These are phyloP conservation scores for Petrea volubilis DNA, from an alignment of 257 asterid species.

Conservation along the genomic window DNA sequence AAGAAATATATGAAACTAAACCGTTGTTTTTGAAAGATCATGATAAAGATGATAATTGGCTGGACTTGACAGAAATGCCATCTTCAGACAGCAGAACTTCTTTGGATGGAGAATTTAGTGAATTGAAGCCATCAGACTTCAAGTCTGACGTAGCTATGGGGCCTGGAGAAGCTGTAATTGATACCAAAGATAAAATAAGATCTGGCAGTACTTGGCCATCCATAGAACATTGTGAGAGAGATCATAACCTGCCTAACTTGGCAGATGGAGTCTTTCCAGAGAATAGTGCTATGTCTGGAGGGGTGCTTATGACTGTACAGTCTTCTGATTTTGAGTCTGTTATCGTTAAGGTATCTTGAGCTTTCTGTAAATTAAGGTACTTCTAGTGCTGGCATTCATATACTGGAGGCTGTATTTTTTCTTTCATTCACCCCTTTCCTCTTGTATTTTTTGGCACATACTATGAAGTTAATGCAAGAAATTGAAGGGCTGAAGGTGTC, in stretches of 20 bases:
- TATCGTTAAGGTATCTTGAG: conserved; percentile 37
- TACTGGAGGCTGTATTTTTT: neutral
- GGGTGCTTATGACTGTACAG: neutral
- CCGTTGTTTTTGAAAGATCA: conserved; percentile 3
- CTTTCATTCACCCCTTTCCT: conserved; percentile 9
- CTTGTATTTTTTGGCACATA: conserved; percentile 11
- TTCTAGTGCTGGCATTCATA: neutral
- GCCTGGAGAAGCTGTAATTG: conserved; percentile 14
- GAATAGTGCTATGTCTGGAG: conserved; percentile 6
- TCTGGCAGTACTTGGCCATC: neutral
- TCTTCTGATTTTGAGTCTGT: conserved; percentile 27
- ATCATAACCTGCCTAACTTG: conserved; percentile 2
- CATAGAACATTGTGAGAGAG: neutral
- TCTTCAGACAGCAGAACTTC: conserved; percentile 2
- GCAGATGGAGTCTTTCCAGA: conserved; percentile 1
- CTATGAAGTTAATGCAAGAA: conserved; percentile 48
- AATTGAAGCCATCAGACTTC: neutral
- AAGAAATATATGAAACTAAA: conserved; percentile 14
- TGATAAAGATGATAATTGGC: conserved; percentile 20
- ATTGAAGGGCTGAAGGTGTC: conserved; percentile 43
- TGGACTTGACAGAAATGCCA: neutral
- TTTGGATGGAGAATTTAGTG: neutral
- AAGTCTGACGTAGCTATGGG: conserved; percentile 16
- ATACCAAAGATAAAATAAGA: conserved; percentile 6
- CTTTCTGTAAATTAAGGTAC: neutral